Evolutionary conservation across 371 early-diverging fungal genomes (phyloP), one percentile per base, ranked within the genome.

Genomic region (Dichotomocladium elegans): DNA sequence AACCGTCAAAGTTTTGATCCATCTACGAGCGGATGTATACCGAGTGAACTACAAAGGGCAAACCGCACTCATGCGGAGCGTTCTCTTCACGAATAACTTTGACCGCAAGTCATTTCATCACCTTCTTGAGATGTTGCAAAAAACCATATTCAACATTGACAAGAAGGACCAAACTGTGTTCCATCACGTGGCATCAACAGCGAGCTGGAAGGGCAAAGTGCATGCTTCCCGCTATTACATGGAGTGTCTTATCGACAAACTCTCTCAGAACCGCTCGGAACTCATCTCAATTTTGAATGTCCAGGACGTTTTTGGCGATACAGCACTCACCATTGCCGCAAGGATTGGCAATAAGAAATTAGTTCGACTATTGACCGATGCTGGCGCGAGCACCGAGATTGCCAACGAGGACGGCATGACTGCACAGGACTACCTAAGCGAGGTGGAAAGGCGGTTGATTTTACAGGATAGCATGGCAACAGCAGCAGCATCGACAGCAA

Each of bases 231-330:
- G 85, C 21, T 95, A 95, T 56, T 96, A 96, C 62, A 82, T 93
- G 80, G 92, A 95, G 51, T 87, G 90, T 57, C 54, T 93, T 27
- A 69, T 92, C 10, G 86, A 87, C 14, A 82, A 78, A 49, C 55
- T 89, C n/a, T 66, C 72, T 0, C 48, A 61, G n/a, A 72, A 76
- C 45, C 74, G 72, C 3, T 69, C 73, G 6, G 85, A 86, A 41
- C 72, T 91, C 44, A 76, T 82, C 0, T 74, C 85, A 1, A 79
- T 96, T 12, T 64, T 96, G 25, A 88, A 96, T 47, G 75, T 87
- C n/a, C 87, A 88, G 66, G 98, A 97, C 60, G 71, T 61, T 2
- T 83, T 81, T 35, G 98, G 98, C 6, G 91, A 97, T 53, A 96
- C 98, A 0, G 94, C 96, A 9, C 61, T 96, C 42, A 91, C 85